Evolutionary conservation across 352 stramenopile species (phyloP).

Genomic region (Pythium aristosporum): DNA sequence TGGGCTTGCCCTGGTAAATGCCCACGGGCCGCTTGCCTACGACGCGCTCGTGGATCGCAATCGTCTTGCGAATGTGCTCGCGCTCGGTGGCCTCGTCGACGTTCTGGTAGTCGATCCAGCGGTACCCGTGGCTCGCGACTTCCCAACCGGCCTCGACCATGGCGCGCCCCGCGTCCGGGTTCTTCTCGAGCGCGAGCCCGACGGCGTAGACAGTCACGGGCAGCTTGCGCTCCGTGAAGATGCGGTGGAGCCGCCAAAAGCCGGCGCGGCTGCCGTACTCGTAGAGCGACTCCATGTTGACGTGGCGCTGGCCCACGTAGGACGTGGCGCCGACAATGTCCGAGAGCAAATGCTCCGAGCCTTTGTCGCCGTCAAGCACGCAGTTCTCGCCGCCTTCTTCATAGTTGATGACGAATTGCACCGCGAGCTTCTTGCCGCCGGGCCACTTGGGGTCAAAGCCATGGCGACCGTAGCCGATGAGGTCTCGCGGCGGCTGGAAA

Average conservation of each 20-base stretch:
- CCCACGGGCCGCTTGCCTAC: conserved; percentile 89
- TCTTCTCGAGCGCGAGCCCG: conserved; percentile 94
- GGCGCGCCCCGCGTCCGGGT: conserved; percentile 83
- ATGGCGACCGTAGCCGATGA: conserved; percentile 85
- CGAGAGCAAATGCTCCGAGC: conserved; percentile 90
- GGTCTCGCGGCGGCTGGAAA: conserved; percentile 44
- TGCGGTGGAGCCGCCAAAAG: conserved; percentile 93
- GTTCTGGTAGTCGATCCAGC: conserved; percentile 96
- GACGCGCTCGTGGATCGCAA: conserved; percentile 90
- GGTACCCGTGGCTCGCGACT: conserved; percentile 92
- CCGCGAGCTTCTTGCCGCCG: conserved; percentile 78
- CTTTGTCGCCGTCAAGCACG: conserved; percentile 86
- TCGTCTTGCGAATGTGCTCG: conserved; percentile 91
- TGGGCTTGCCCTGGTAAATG: conserved; percentile 97
- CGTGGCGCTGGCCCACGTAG: conserved; percentile 70
- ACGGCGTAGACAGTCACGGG: conserved; percentile 94
- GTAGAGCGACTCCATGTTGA: conserved; percentile 96
- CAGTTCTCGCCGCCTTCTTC: conserved; percentile 96
- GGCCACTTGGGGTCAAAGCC: conserved; percentile 84
- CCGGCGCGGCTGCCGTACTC: conserved; percentile 94
- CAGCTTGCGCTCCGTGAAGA: conserved; percentile 88
- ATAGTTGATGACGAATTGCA: conserved; percentile 97
- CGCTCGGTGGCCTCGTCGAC: conserved; percentile 90
- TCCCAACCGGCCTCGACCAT: conserved; percentile 95
- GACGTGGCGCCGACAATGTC: conserved; percentile 89